Percentiles rank a stretch among this genome's conserved stretches.
These are phyloP conservation scores for Coffea eugenioides DNA, from an alignment of 257 asterid genomes.

Conservation along the genomic window DNA sequence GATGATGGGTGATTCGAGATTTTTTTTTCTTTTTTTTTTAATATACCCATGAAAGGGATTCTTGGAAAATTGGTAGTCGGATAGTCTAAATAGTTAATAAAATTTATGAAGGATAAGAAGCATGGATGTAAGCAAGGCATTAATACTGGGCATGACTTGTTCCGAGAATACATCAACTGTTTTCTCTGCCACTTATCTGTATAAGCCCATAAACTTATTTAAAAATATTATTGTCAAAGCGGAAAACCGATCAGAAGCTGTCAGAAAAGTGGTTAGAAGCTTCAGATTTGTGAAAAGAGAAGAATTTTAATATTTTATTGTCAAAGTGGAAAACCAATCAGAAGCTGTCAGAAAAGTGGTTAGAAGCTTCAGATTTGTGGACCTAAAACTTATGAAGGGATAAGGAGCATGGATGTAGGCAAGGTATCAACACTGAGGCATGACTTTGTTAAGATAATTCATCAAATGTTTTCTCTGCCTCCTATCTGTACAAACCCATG, in stretches of 20 bases:
- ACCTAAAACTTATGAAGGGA: neutral
- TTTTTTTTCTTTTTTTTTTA: too few relatives aligned
- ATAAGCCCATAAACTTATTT: neutral
- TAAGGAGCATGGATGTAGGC: neutral
- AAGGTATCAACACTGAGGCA: neutral
- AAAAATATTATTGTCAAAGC: neutral
- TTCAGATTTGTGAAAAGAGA: neutral
- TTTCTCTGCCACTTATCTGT: neutral
- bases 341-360: neutral
- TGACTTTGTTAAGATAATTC: neutral
- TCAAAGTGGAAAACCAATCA: neutral
- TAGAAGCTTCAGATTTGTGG: neutral
- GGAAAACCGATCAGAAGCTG: neutral
- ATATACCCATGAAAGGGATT: neutral
- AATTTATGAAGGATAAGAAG: neutral
- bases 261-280: neutral
- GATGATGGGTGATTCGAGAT: neutral
- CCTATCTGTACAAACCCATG: neutral
- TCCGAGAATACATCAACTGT: neutral
- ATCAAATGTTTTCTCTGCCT: neutral
- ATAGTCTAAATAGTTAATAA: neutral
- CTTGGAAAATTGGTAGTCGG: neutral
- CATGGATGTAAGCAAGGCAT: neutral
- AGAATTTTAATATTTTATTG: neutral
- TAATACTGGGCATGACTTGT: neutral